Evolutionary conservation across 192 early-diverging fungal species (phyloP), one percentile per base, ranked within the genome.

Genomic region (Chytriomyces confervae): DNA sequence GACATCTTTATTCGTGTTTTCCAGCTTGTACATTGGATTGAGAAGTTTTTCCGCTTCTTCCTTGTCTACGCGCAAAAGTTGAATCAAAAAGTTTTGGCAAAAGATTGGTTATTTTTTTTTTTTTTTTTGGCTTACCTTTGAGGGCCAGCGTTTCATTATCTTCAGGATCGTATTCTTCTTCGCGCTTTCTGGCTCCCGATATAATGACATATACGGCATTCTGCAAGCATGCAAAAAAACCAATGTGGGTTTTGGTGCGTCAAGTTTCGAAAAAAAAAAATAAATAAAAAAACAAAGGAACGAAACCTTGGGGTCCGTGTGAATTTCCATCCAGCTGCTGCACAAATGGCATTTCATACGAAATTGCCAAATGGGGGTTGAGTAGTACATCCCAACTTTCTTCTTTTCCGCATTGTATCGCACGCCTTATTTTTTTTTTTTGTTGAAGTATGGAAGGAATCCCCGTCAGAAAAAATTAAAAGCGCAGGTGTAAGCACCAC

Each of bases 391-490:
- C 11, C 95, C 96, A 43, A 94, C 84, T 74, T 94, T 93, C 80
- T 94, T 95, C 85, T 98, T 98, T 79, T 98, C 94, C 5, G 96
- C 95, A 87, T 98, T 98, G 77, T 94, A 97, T 49, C 96, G 89
- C 20, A 94, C 91, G n/a, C 96, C 93, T 90, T 66, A n/a, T 51
- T 16, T 76, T 18, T 57, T 44, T 6, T 51, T 16, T 76, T 18
- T 57, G 43, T 6, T 10, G 2, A 50, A 5, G 50, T 13, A 61
- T 53, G 10, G 24, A 27, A 27, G 24, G 36, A n/a, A n/a, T 18
- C 29, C 16, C 18, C 5, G n/a, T 75, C 61, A 70, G 75, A 27
- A 20, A 13, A 16, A 75, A 20, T 76, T 3, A 50, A 4, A 51
- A 62, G 43, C 50, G 57, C n/a, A 68, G 0, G 0, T 16, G 46